Evolutionary conservation across 129 eudicot species (phyloP).

Genomic region (Chrysanthemum seticuspe): DNA sequence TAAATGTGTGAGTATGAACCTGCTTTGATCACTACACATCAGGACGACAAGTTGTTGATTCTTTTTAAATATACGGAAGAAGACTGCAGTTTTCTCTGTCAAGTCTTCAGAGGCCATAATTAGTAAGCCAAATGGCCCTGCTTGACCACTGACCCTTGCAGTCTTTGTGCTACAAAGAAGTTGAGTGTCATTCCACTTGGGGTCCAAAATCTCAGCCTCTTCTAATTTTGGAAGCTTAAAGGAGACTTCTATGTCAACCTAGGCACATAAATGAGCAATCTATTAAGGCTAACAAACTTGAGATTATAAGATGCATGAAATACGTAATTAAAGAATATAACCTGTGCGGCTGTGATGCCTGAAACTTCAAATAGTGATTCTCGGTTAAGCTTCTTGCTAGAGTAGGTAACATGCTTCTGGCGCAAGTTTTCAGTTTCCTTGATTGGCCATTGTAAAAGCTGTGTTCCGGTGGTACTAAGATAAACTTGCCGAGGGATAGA

Average conservation of each 20-base stretch:
- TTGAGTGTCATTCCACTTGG: slow-evolving; percentile 50
- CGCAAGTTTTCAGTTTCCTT: slow-evolving; percentile 34
- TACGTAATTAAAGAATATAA: not conserved
- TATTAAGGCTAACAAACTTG: not conserved
- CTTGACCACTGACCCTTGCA: slow-evolving; percentile 28
- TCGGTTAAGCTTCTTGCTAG: slow-evolving; percentile 25
- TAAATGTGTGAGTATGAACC: slow-evolving; percentile 23
- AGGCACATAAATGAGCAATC: not conserved
- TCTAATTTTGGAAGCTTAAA: slow-evolving; percentile 39
- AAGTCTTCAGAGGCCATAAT: slow-evolving; percentile 55
- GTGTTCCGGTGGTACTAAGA: slow-evolving; percentile 28
- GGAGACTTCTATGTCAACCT: slow-evolving; percentile 61
- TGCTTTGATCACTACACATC: slow-evolving; percentile 65
- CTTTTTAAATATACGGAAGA: slow-evolving; percentile 51
- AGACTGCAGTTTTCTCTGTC: slow-evolving; percentile 52
- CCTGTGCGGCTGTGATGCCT: slow-evolving; percentile 38
- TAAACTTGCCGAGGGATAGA: slow-evolving; percentile 35
- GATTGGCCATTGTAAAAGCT: slow-evolving; percentile 42
- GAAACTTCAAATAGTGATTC: slow-evolving; percentile 36
- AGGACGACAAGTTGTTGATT: slow-evolving; percentile 33
- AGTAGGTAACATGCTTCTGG: slow-evolving; percentile 23
- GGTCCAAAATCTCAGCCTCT: slow-evolving; percentile 43
- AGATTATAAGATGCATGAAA: not conserved
- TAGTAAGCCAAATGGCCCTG: slow-evolving; percentile 58
- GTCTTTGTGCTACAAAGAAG: slow-evolving; percentile 38